Conservation (phyloP, 2,329 filamentous ascomycete species). For the Ophiostoma australiae region DNA sequence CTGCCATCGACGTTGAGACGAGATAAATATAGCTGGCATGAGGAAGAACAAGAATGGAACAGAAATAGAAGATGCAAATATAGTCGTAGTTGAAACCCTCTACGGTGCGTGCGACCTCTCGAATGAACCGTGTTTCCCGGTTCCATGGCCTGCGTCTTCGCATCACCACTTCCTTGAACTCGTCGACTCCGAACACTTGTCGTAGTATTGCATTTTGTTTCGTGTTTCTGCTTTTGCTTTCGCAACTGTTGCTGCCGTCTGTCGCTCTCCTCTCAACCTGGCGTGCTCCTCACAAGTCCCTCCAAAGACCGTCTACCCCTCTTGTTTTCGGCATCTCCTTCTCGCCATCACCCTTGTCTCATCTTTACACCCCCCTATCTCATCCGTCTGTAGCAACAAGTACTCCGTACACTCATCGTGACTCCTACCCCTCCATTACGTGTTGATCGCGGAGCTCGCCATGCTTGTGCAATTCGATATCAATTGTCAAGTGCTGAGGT, state of each 20-base stretch:
- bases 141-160: neutral
- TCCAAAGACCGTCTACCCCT: neutral
- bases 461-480: neutral
- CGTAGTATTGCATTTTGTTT: neutral
- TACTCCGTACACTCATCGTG: slow-evolving; percentile 2
- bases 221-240: neutral
- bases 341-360: neutral
- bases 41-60: neutral
- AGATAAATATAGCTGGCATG: neutral
- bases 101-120: neutral
- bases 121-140: slow-evolving; percentile 8
- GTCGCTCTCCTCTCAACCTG: neutral
- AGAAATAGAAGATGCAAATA: neutral
- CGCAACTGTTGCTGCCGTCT: neutral
- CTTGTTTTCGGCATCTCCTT: slow-evolving; percentile 12
- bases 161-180: neutral
- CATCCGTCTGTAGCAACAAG: neutral
- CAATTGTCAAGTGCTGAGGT: neutral
- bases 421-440: neutral
- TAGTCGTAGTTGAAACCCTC: neutral
- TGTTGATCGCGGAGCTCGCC: neutral
- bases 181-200: neutral
- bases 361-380: neutral
- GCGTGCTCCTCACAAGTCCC: neutral
- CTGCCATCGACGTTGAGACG: neutral